A percentile compares a stretch with the other conserved stretches of the same genome.
Evolutionary conservation across 1,284 basidiomycete species (phyloP).

Genomic region (Cystobasidium sp.): DNA sequence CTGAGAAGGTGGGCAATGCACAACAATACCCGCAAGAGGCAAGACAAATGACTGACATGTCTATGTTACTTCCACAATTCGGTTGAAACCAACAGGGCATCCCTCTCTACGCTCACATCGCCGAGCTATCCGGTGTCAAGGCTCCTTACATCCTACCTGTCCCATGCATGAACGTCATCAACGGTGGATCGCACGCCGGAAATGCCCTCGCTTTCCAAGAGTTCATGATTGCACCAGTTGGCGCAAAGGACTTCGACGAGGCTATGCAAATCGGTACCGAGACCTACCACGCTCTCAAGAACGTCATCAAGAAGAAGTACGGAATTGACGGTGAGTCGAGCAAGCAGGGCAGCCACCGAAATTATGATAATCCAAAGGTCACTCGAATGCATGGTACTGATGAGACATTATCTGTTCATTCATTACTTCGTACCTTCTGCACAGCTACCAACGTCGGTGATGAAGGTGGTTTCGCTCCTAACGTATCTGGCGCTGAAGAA

Average conservation of each 20-base stretch:
- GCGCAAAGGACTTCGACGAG: constrained; percentile 88
- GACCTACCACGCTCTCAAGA: constrained; percentile 71
- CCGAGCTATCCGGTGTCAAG: constrained; percentile 90
- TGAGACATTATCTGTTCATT: background rate
- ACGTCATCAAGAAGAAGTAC: constrained; percentile 99
- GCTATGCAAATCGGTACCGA: constrained; percentile 98
- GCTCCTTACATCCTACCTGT: constrained; percentile 87
- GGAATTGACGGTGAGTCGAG: constrained; percentile 84
- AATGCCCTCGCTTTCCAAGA: constrained; percentile 99
- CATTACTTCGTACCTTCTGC: background rate
- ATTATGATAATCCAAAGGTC: background rate
- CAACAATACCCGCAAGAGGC: background rate
- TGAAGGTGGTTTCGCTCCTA: constrained; percentile 99
- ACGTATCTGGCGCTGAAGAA: constrained; percentile 95
- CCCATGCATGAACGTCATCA: constrained; percentile 99
- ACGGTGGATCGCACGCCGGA: constrained; percentile 98
- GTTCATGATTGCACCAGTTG: constrained; percentile 99
- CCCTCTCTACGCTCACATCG: constrained; percentile 95
- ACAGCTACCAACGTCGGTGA: constrained; percentile 98
- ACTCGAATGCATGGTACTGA: background rate
- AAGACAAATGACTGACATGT: background rate
- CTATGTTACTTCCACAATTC: background rate
- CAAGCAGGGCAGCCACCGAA: background rate
- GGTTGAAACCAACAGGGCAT: constrained; percentile 63
- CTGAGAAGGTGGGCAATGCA: constrained; percentile 66